These are phyloP conservation scores for Capniomyces stellatus DNA, from an alignment of 371 early-diverging fungal genomes.

Conservation along the genomic window DNA sequence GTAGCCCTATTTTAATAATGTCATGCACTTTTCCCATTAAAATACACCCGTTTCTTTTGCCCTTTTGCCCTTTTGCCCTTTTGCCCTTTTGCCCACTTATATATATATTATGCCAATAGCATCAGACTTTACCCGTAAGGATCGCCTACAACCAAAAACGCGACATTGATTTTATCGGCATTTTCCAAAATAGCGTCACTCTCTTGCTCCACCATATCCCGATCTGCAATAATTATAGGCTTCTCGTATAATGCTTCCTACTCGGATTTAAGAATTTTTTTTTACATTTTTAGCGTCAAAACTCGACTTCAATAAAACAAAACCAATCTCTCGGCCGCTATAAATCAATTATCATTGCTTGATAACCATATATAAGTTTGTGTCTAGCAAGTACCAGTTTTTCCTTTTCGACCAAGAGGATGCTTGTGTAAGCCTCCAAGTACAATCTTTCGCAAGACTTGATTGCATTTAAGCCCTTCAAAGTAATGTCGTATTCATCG, in stretches of 20 bases:
- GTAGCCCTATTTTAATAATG: conserved; percentile 83
- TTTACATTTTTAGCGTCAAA: too few species aligned
- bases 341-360: conserved; percentile 3
- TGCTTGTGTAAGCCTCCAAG: conserved; percentile 98
- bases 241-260: conserved; percentile 80
- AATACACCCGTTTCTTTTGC: too few species aligned
- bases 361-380: background rate
- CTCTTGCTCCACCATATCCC: conserved; percentile 93
- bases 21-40: too few species aligned
- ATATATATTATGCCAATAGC: too few species aligned
- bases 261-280: too few species aligned
- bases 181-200: conserved; percentile 76
- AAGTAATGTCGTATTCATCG: conserved; percentile 89
- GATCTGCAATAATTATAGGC: conserved; percentile 68
- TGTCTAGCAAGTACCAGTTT: conserved; percentile 23
- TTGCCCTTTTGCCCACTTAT: too few species aligned
- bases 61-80: too few species aligned
- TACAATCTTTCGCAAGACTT: conserved; percentile 76
- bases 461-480: conserved; percentile 87
- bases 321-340: too few species aligned
- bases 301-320: too few species aligned
- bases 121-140: conserved; percentile 67
- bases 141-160: conserved; percentile 98
- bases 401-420: conserved; percentile 45
- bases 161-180: conserved; percentile 75